Conservation (phyloP, 2,329 filamentous ascomycete species). For the Paramyrothecium sp. region DNA sequence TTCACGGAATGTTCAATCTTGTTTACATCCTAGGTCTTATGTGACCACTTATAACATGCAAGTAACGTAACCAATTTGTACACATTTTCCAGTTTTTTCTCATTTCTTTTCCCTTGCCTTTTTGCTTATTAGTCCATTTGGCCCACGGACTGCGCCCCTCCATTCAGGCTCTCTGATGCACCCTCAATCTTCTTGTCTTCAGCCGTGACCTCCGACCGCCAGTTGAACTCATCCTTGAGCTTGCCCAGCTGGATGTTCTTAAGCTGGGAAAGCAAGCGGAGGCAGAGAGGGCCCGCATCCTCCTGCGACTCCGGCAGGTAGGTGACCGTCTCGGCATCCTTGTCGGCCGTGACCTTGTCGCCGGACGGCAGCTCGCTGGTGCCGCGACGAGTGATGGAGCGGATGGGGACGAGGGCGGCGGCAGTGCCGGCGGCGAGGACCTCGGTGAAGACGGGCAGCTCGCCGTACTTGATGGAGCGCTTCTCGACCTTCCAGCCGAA, state of each 20-base stretch:
- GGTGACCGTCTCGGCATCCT: constrained; percentile 45
- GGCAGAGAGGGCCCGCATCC: constrained; percentile 71
- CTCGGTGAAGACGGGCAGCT: constrained; percentile 60
- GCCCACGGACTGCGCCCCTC: constrained; percentile 25
- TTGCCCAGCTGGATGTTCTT: constrained; percentile 86
- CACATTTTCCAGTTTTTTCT: not conserved
- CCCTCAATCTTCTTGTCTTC: constrained; percentile 42
- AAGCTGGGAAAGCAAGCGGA: constrained; percentile 71
- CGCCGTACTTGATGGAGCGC: constrained; percentile 63
- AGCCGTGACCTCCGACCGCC: constrained; percentile 54
- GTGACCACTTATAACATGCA: no score
- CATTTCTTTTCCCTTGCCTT: not conserved
- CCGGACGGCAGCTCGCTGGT: constrained; percentile 27
- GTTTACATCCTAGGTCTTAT: not conserved
- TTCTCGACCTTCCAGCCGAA: constrained; percentile 85
- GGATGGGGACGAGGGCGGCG: constrained; percentile 86
- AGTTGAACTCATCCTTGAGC: constrained; percentile 73
- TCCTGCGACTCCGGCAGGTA: constrained; percentile 56
- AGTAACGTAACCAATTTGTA: no score
- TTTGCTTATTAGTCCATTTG: constrained; percentile 27
- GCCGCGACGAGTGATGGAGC: constrained; percentile 74
- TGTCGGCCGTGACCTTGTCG: constrained; percentile 36
- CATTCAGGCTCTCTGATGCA: constrained; percentile 13
- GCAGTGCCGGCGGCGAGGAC: constrained; percentile 92
- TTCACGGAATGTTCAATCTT: not conserved